phyloP scores from a whole-genome alignment of 2,329 filamentous ascomycete species.

The Paecilomyces sp. region DNA sequence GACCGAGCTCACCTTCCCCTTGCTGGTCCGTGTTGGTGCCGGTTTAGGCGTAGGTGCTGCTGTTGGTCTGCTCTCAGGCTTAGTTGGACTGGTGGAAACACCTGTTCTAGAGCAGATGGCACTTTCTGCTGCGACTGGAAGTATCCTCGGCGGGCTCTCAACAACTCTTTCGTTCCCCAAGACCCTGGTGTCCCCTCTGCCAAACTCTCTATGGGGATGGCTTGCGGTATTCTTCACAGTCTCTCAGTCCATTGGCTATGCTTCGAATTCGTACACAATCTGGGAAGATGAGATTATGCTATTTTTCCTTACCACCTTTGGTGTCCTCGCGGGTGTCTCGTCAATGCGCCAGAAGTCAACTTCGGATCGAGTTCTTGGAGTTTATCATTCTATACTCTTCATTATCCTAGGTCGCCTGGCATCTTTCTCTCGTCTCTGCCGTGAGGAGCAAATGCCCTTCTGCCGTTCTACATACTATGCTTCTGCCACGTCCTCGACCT shows the following conservation, averaged over 20 bases:
- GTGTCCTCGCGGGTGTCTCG: conserved; percentile 63
- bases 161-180: conserved; percentile 32
- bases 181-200: conserved; percentile 49
- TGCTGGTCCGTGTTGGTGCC: conserved; percentile 45
- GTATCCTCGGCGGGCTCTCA: conserved; percentile 36
- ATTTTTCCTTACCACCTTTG: conserved; percentile 87
- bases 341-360: conserved; percentile 65
- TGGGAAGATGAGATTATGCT: conserved; percentile 96
- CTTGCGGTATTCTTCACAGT: conserved; percentile 71
- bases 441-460: conserved; percentile 97
- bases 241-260: conserved; percentile 88
- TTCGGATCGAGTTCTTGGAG: conserved; percentile 64
- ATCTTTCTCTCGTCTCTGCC: conserved; percentile 84
- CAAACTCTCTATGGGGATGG: conserved; percentile 82
- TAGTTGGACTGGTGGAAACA: conserved; percentile 19
- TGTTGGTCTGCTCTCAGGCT: conserved; percentile 16
- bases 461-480: conserved; percentile 95
- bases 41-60: conserved; percentile 41
- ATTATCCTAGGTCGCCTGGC: conserved; percentile 69
- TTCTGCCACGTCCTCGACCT: conserved; percentile 84
- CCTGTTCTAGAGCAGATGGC: conserved; percentile 24
- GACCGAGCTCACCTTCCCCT: conserved; percentile 45
- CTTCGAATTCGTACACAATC: conserved; percentile 96
- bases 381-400: conserved; percentile 82
- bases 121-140: conserved; percentile 37